Base-by-base conservation (phyloP, 1,284 basidiomycete species). In the Sanghuangporus baumii region DNA sequence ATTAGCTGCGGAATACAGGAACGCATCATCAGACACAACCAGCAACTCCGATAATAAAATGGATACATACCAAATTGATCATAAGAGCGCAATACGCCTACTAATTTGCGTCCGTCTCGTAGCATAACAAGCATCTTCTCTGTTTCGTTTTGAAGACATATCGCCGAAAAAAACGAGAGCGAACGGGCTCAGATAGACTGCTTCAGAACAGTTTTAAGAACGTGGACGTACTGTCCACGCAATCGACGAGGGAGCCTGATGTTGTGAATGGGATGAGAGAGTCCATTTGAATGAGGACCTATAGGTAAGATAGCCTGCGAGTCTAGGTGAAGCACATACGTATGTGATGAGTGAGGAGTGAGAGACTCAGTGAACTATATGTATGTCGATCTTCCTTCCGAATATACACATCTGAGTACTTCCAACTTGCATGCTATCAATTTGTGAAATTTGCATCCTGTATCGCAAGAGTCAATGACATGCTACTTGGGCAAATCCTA, bases 61-160 rank as follows among this genome's bases (percentile, higher is more conserved):
- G 47, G 34, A 18, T 52, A 75, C 91, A 70, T 75, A 98, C 96
- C 96, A 72, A 98, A 99, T 74, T 99, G 97, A 79, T 99, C 97
- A 75, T 99, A 99, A 23, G 94, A 97, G 61, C 97, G 82, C 69
- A 99, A 78, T 38, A 99, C 95, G 38, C 97, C 97, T 69, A 98
- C 91, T 50, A 98, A 82, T 76, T 98, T 99, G 70, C 95, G 83
- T 58, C 97, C 97, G 74, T 99, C 97, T 74, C 97, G 84, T 64
- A 99, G 81, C 69, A 98, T 87, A 59, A 98, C 96, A 61, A 99
- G 84, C 85, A 99, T 96, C 86, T 98, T 99, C 81, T 98, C 95
- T 98, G 76, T 67, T 67, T 68, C 66, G 31, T 18, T 31, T 31
- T 31, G 26, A 31, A 31, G 26, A 40, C 38, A 26, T 6, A 47